These are phyloP conservation scores for Hyaloscypha variabilis DNA, from an alignment of 495 filamentous ascomycete species.

Conservation along the genomic window DNA sequence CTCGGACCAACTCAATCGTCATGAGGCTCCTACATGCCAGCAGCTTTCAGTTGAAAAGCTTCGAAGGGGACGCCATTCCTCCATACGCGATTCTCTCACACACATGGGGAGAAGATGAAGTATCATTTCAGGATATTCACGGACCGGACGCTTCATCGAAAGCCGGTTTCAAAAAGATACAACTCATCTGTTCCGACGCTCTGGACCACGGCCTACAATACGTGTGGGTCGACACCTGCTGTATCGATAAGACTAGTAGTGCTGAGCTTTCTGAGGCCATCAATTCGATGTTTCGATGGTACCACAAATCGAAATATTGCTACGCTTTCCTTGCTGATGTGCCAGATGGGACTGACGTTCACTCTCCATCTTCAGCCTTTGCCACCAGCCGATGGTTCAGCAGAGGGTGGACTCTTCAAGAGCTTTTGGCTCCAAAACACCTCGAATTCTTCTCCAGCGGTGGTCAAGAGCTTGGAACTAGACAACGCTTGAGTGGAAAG, in stretches of 20 bases:
- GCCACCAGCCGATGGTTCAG: neutral
- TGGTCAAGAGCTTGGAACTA: neutral
- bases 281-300: neutral
- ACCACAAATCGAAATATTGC: neutral
- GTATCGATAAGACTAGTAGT: neutral
- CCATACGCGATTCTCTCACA: conserved; percentile 2
- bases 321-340: neutral
- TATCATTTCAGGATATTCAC: neutral
- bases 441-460: neutral
- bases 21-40: neutral
- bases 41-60: neutral
- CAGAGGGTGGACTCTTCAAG: neutral
- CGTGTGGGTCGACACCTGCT: conserved; percentile 1
- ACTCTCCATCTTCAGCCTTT: neutral
- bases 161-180: neutral
- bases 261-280: neutral
- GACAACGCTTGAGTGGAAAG: neutral
- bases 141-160: neutral
- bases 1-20: neutral
- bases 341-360: neutral
- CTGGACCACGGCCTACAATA: neutral
- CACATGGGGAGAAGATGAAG: conserved; percentile 1
- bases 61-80: neutral
- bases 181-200: neutral
- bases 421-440: neutral